Evolutionary conservation across 352 stramenopile genomes (phyloP), one percentile per base, ranked within the genome.

Genomic region (Globisporangium recalcitrans): DNA sequence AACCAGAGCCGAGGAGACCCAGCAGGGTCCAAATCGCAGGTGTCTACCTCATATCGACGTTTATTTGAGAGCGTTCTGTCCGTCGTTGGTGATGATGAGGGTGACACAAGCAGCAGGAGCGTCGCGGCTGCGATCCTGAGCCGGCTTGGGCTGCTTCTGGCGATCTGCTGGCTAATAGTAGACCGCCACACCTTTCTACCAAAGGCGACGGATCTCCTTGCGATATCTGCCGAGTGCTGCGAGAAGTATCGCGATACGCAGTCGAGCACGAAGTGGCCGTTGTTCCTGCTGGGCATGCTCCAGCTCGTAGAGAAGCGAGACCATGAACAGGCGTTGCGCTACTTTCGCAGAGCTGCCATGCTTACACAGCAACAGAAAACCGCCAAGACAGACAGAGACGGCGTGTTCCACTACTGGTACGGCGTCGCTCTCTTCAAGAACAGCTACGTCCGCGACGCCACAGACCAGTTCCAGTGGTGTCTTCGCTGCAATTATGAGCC

Each of bases 381-480:
- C 26, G 27, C 19, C 2, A 48, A 56, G 3, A 38, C 59, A 36
- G 32, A 34, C 2, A 22, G 11, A 0, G 49, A 38, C 3, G 73
- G 76, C 1, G 63, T 64, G 10, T 48, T 86, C 11, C 65, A 70
- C 31, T 92, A 87, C 53, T 92, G 82, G 82, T 77, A 78, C 47
- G 79, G 78, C 0, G 67, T 88, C 26, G 65, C 72, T 10, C 62
- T 90, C 26, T 67, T 75, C 48, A 64, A 69, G 34, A 80, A 68
- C 31, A 66, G 56, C 8, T 9, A 13, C 10, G 0, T 42, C 1
- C 14, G 8, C 2, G 61, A 76, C 13, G 75, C 77, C 0, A 64
- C 61, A 0, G 34, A 48, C 48, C 63, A 72, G 36, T 69, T 94
- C 1, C 53, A 80, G n/a, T 57, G 64, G 19, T 82, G 76, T 8